Evolutionary conservation across 2,329 filamentous ascomycete species (phyloP).

Genomic region (Claviceps lovelessii): DNA sequence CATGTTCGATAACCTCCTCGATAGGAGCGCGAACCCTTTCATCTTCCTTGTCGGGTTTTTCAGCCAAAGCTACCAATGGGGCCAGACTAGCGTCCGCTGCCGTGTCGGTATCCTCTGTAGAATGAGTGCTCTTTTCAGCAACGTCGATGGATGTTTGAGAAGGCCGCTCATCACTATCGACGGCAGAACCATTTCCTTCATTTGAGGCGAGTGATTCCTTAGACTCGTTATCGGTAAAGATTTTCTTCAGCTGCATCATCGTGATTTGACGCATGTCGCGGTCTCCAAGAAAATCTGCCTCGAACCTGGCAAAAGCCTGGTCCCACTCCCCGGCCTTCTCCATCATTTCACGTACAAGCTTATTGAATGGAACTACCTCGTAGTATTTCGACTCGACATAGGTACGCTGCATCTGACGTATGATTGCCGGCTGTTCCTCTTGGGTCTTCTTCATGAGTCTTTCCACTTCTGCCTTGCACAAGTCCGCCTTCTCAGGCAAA

Average conservation of each 20-base stretch:
- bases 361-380: slow-evolving; percentile 87
- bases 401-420: slow-evolving; percentile 68
- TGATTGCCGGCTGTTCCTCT: slow-evolving; percentile 63
- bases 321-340: slow-evolving; percentile 94
- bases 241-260: slow-evolving; percentile 81
- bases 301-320: slow-evolving; percentile 75
- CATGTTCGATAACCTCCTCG: slow-evolving; percentile 28
- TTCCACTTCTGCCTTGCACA: slow-evolving; percentile 72
- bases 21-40: slow-evolving; percentile 16
- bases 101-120: slow-evolving; percentile 24
- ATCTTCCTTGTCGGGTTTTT: slow-evolving; percentile 13
- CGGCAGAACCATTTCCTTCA: slow-evolving; percentile 48
- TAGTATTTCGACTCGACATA: slow-evolving; percentile 94
- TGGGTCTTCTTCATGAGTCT: slow-evolving; percentile 62
- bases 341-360: slow-evolving; percentile 75
- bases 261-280: slow-evolving; percentile 90
- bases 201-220: slow-evolving; percentile 57
- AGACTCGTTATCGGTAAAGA: slow-evolving; percentile 84
- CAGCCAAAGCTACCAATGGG: slow-evolving; percentile 11
- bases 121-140: slow-evolving; percentile 32
- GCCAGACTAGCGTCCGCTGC: slow-evolving; percentile 19
- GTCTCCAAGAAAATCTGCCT: slow-evolving; percentile 85
- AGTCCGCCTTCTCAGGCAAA: slow-evolving; percentile 69
- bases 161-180: slow-evolving; percentile 33
- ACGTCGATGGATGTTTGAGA: slow-evolving; percentile 31